Percentiles rank a stretch among this genome's conserved stretches.
Evolutionary conservation across 2,329 filamentous ascomycete species (phyloP).

Genomic region (Chalaropsis thielavioides): DNA sequence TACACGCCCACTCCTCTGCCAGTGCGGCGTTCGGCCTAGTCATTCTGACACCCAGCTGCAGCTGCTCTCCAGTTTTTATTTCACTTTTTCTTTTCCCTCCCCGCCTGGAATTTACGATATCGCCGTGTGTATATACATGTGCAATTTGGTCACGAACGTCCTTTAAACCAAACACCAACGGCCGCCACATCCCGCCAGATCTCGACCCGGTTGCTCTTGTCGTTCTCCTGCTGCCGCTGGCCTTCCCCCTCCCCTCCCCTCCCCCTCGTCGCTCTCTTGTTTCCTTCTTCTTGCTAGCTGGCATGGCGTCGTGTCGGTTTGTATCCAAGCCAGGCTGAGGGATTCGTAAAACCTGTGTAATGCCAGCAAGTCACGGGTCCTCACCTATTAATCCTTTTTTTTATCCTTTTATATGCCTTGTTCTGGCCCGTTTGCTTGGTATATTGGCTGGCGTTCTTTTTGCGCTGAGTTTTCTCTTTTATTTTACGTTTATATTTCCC

Average conservation of each 20-base stretch:
- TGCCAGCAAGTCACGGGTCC: conserved; percentile 1
- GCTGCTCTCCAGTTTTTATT: neutral
- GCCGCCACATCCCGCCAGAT: no score
- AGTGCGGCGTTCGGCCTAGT: no score
- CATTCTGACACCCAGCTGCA: neutral
- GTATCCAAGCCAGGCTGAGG: neutral
- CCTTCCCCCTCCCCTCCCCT: no score
- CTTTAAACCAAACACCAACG: no score
- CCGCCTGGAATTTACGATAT: no score
- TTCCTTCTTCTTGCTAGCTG: neutral
- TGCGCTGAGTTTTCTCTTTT: neutral
- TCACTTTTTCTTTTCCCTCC: neutral
- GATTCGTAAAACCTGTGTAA: neutral
- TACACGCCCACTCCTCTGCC: no score
- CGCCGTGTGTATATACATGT: no score
- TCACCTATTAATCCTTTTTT: neutral
- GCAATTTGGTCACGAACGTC: no score
- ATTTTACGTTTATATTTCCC: neutral
- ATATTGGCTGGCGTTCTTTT: neutral
- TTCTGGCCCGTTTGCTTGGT: neutral
- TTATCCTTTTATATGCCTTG: neutral
- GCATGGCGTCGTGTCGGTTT: neutral
- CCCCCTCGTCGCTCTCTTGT: no score
- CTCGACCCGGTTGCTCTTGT: no score
- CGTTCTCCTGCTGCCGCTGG: no score